Percentiles rank a stretch among this genome's conserved stretches.
Conservation (phyloP, 768 basidiomycete genomes). For the Myochromella boudieri region DNA sequence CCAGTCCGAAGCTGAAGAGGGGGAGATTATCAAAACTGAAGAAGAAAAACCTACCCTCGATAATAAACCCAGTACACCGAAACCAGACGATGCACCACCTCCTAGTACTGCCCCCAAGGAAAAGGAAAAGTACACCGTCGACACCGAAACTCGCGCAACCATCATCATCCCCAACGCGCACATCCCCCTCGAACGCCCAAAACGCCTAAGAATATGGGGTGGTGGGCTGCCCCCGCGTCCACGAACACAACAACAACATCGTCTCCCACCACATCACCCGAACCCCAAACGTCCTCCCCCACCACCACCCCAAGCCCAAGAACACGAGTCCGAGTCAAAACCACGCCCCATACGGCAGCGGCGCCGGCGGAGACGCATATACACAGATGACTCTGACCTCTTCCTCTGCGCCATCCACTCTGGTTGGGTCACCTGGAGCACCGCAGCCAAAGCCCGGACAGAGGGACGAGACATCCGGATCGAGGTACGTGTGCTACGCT, state of each 20-base stretch:
- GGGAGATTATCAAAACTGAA: too few relatives aligned
- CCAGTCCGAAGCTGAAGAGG: too few relatives aligned
- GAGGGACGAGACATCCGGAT: slow-evolving; percentile 40
- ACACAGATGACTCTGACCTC: slow-evolving; percentile 78
- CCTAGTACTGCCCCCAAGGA: too few relatives aligned
- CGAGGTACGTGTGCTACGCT: slow-evolving; percentile 39
- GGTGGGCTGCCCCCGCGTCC: slow-evolving; percentile 48
- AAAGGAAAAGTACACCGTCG: slow-evolving; percentile 28
- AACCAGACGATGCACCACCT: slow-evolving; percentile 16
- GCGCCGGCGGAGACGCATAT: slow-evolving; percentile 43
- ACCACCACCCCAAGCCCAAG: too few relatives aligned
- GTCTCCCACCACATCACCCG: background rate
- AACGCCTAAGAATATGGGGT: slow-evolving; percentile 66
- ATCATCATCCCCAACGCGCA: slow-evolving; percentile 60
- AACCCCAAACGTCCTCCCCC: too few relatives aligned
- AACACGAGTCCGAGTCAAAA: background rate
- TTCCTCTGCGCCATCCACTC: slow-evolving; percentile 70
- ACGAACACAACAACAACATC: too few relatives aligned
- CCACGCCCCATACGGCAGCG: slow-evolving; percentile 12
- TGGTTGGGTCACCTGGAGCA: slow-evolving; percentile 53
- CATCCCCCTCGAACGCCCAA: slow-evolving; percentile 55
- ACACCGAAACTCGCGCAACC: slow-evolving; percentile 47
- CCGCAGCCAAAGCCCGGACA: slow-evolving; percentile 34
- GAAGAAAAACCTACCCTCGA: too few relatives aligned
- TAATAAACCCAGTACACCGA: slow-evolving; percentile 7